Percentiles rank a stretch among this genome's conserved stretches.
These are phyloP conservation scores for Colletotrichum sojae DNA, from an alignment of 2,329 filamentous ascomycete species.

Conservation along the genomic window DNA sequence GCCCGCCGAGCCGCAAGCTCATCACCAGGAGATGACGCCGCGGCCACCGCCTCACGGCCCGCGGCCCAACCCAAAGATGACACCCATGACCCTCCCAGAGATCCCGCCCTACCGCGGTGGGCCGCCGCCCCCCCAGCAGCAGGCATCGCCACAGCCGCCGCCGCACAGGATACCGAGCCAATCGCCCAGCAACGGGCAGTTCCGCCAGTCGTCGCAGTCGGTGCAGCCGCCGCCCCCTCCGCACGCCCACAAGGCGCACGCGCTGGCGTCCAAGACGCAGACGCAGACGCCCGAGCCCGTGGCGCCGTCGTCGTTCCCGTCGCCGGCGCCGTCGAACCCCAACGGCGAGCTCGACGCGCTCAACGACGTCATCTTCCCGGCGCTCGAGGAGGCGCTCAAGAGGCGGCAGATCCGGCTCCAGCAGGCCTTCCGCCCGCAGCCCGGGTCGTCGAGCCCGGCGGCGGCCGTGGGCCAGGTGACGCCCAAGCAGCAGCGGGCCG, in stretches of 20 bases:
- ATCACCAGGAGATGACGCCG: conserved; percentile 37
- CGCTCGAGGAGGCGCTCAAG: conserved; percentile 90
- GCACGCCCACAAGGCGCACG: conserved; percentile 45
- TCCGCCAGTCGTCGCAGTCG: conserved; percentile 34
- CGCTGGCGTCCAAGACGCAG: conserved; percentile 49
- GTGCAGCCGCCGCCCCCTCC: conserved; percentile 39
- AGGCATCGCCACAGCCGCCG: conserved; percentile 43
- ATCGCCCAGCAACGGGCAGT: conserved; percentile 42
- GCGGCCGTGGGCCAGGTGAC: conserved; percentile 62
- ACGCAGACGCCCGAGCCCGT: conserved; percentile 50
- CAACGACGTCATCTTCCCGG: conserved; percentile 92
- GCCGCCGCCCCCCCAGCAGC: conserved; percentile 28
- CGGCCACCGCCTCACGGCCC: conserved; percentile 46
- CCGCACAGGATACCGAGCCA: conserved; percentile 44
- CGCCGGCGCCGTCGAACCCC: conserved; percentile 68
- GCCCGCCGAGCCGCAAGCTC: conserved; percentile 24
- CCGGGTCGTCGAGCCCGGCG: conserved; percentile 46
- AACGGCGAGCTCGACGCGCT: conserved; percentile 86
- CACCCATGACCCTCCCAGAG: conserved; percentile 63
- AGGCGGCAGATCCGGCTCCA: conserved; percentile 78
- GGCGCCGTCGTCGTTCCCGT: conserved; percentile 67
- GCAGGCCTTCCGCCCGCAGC: conserved; percentile 60
- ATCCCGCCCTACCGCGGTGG: conserved; percentile 68
- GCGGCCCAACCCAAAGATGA: conserved; percentile 55
- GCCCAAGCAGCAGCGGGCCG: conserved; percentile 76